Evolutionary conservation across 2,329 filamentous ascomycete species (phyloP), one percentile per base, ranked within the genome.

Genomic region (Raffaelea deltoideospora): DNA sequence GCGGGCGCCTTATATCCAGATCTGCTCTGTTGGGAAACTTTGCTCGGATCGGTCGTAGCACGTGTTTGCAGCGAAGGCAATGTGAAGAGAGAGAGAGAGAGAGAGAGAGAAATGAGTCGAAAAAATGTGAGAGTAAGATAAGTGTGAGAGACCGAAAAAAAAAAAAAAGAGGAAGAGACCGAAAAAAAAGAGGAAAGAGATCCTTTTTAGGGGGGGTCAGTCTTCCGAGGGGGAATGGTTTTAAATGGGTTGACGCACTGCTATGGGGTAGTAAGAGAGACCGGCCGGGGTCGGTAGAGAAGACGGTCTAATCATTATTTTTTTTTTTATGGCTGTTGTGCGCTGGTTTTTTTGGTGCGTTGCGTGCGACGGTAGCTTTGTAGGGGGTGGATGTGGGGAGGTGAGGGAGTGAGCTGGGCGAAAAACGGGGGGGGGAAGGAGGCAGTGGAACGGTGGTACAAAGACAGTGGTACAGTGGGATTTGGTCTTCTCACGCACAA

Each of bases 201-300:
- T 37, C 32, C 38, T 38, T 36, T 24, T 24, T 31, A 37, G 35
- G 37, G 40, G 39, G 15, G 37, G 35, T 37, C 35, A 33, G 35
- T n/a, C n/a, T n/a, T n/a, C n/a, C n/a, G n/a, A n/a, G n/a, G n/a
- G 39, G 41, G 28, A 38, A 37, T 38, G 41, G 41, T 40, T 45
- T 37, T 47, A 47, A 47, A 47, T 40, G 43, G 41, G 15, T 31
- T 37, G 37, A 23, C 22, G 31, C 17, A 31, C 35, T 37, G 30
- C 19, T 28, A 24, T 30, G 23, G 18, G 20, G 20, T 30, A 33
- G 24, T 30, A 39, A 33, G 30, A 20, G 17, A 22, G 31, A 35
- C 30, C 31, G 35, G 39, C 39, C 33, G 34, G 37, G 41, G 43
- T 43, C 41, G 45, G 40, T 45, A 45, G 35, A 38, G 39, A 33